phyloP scores from a whole-genome alignment of 805 yeast species.

The Soucietia sequanensis region DNA sequence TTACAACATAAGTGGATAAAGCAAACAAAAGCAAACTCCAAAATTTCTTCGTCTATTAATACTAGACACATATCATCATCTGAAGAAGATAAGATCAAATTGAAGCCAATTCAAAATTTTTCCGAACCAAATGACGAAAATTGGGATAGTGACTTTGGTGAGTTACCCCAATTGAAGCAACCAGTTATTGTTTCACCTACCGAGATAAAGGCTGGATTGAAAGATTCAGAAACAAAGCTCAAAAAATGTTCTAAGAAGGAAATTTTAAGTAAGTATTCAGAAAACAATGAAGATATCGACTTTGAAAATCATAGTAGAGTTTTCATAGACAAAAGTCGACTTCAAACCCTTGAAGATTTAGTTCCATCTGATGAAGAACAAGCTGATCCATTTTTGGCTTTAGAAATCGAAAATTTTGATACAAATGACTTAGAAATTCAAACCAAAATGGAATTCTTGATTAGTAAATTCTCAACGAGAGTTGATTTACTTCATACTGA shows the following conservation, averaged over 20 bases:
- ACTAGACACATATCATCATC: not conserved
- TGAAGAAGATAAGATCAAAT: conserved; percentile 6
- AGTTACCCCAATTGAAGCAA: conserved; percentile 14
- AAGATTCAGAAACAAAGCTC: conserved; percentile 3
- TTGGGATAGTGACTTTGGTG: conserved; percentile 37
- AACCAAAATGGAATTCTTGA: conserved; percentile 36
- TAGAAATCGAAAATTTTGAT: conserved; percentile 39
- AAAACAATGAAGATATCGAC: conserved; percentile 19
- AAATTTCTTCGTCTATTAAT: too few species aligned
- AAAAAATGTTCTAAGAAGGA: conserved; percentile 22
- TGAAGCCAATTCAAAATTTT: conserved; percentile 23
- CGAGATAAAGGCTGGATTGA: conserved; percentile 10
- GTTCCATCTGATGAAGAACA: conserved; percentile 16
- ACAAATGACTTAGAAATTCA: conserved; percentile 42
- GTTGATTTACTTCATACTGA: conserved; percentile 29
- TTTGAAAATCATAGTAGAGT: conserved; percentile 6
- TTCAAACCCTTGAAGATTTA: not conserved
- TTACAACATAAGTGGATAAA: conserved; percentile 62
- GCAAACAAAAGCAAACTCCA: conserved; percentile 3
- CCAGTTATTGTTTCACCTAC: conserved; percentile 6
- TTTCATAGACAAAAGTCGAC: not conserved
- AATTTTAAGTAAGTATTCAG: conserved; percentile 30
- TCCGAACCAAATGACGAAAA: conserved; percentile 31
- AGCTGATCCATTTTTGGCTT: conserved; percentile 36
- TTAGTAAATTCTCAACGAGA: conserved; percentile 29